Evolutionary conservation across 129 eudicot species (phyloP).

Genomic region (Calendula officinalis): DNA sequence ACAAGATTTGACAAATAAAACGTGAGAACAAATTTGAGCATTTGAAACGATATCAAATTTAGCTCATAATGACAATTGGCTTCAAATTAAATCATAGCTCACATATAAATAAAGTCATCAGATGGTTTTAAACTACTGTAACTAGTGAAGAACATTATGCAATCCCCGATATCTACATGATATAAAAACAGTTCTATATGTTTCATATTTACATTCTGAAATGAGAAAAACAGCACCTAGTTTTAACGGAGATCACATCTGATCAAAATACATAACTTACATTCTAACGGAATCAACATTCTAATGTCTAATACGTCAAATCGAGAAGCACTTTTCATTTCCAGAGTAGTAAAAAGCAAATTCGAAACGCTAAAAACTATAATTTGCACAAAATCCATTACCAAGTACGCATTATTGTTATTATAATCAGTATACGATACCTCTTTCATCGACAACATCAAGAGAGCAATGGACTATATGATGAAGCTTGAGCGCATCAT

Average conservation of each 20-base stretch:
- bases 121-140: not conserved
- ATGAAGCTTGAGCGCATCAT: conserved; percentile 96
- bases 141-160: no score
- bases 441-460: conserved; percentile 97
- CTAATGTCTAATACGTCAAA: conserved; percentile 2
- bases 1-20: not conserved
- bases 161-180: not conserved
- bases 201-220: not conserved
- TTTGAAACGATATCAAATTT: no score
- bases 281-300: not conserved
- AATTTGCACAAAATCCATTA: conserved; percentile 13
- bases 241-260: not conserved
- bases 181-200: not conserved
- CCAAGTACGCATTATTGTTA: not conserved
- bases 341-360: not conserved
- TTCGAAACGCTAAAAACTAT: conserved; percentile 16
- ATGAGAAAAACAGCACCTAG: not conserved
- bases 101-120: not conserved
- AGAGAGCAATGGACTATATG: conserved; percentile 98
- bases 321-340: not conserved
- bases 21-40: not conserved
- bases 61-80: no score
- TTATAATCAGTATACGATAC: conserved; percentile 25
- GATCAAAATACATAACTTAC: no score
- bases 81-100: not conserved